phyloP scores from a whole-genome alignment of 441 rosid genomes.

The Corymbia citriodora region DNA sequence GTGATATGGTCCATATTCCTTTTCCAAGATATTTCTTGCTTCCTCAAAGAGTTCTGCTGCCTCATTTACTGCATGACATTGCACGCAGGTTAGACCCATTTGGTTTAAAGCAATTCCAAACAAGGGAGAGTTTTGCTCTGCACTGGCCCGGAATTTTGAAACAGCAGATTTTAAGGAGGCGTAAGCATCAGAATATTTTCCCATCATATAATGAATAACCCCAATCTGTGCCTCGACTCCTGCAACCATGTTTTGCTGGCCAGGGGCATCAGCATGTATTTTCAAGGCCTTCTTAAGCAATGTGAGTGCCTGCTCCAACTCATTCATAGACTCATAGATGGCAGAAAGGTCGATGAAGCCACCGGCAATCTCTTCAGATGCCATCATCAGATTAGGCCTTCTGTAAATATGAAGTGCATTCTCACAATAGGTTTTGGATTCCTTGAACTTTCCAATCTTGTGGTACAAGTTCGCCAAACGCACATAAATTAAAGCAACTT shows the following conservation, averaged over 20 bases:
- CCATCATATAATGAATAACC: slow-evolving; percentile 28
- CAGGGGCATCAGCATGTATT: slow-evolving; percentile 21
- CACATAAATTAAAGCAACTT: background rate
- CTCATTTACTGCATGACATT: slow-evolving; percentile 22
- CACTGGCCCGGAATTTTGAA: slow-evolving; percentile 26
- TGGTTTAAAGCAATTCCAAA: slow-evolving; percentile 37
- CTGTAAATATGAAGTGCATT: slow-evolving; percentile 32
- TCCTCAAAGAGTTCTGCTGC: slow-evolving; percentile 32
- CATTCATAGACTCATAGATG: slow-evolving; percentile 28
- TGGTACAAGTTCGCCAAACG: slow-evolving; percentile 26
- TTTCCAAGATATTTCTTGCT: slow-evolving; percentile 26
- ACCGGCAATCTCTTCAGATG: slow-evolving; percentile 28
- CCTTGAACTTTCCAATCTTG: slow-evolving; percentile 30
- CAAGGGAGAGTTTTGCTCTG: slow-evolving; percentile 35
- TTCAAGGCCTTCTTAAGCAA: slow-evolving; percentile 27
- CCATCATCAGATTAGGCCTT: slow-evolving; percentile 18
- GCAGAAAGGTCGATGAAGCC: slow-evolving; percentile 30
- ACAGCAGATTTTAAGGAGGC: slow-evolving; percentile 20
- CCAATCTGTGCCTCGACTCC: slow-evolving; percentile 43
- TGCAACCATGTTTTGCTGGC: slow-evolving; percentile 24
- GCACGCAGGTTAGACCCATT: slow-evolving; percentile 39
- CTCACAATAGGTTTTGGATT: slow-evolving; percentile 31
- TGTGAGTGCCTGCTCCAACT: slow-evolving; percentile 26
- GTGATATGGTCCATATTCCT: slow-evolving; percentile 34
- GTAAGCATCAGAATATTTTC: slow-evolving; percentile 26